phyloP scores from a whole-genome alignment of 805 yeast species.

The Candida ascalaphidarum region DNA sequence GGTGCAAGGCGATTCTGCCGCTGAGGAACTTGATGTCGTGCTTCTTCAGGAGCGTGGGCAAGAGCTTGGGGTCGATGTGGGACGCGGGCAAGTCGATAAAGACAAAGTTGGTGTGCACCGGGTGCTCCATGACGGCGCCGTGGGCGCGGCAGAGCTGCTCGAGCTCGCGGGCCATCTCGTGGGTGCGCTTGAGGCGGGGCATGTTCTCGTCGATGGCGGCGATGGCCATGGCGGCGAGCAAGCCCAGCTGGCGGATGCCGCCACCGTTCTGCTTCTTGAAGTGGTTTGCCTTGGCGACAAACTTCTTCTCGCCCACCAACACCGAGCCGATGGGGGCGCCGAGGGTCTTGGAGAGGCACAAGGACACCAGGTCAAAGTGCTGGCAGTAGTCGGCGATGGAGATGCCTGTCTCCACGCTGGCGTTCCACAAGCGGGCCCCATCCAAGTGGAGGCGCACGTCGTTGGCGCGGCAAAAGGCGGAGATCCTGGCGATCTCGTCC shows the following conservation, averaged over 20 bases:
- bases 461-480: slow-evolving; percentile 23
- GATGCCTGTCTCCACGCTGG: slow-evolving; percentile 30
- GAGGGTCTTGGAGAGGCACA: slow-evolving; percentile 32
- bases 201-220: slow-evolving; percentile 33
- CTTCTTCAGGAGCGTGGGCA: slow-evolving; percentile 13
- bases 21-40: slow-evolving; percentile 8
- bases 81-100: slow-evolving; percentile 26
- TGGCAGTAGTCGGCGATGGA: slow-evolving; percentile 30
- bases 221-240: slow-evolving; percentile 32
- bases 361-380: slow-evolving; percentile 32
- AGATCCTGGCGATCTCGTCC: slow-evolving; percentile 28
- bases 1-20: slow-evolving; percentile 24
- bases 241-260: slow-evolving; percentile 35
- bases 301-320: slow-evolving; percentile 21
- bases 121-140: slow-evolving; percentile 24
- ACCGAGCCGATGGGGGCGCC: slow-evolving; percentile 39
- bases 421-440: slow-evolving; percentile 39
- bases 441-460: slow-evolving; percentile 31
- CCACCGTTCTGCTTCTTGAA: slow-evolving; percentile 38
- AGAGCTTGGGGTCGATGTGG: slow-evolving; percentile 18
- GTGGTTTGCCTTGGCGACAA: slow-evolving; percentile 34
- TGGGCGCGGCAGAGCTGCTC: slow-evolving; percentile 20
- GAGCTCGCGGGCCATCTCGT: slow-evolving; percentile 24
- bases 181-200: slow-evolving; percentile 20
- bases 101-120: slow-evolving; percentile 34